Evolutionary conservation across 2,329 filamentous ascomycete genomes (phyloP).

Genomic region (Escovopsis sp.): DNA sequence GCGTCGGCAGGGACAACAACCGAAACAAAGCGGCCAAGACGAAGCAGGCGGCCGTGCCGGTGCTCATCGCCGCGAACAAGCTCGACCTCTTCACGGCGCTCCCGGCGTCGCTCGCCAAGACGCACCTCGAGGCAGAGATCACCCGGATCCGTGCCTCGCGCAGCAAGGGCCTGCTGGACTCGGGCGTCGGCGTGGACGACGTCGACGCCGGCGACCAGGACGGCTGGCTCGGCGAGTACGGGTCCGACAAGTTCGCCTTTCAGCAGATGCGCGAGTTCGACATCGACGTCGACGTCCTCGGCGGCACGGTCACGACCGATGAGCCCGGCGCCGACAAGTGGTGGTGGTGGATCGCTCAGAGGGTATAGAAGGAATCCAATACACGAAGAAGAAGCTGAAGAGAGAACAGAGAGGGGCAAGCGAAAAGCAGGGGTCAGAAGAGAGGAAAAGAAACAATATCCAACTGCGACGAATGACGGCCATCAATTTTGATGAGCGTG

Average conservation of each 20-base stretch:
- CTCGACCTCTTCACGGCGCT: constrained; percentile 87
- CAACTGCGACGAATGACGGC: constrained; percentile 6
- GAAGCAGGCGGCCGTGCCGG: constrained; percentile 37
- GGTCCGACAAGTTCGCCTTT: constrained; percentile 65
- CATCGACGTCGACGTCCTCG: constrained; percentile 59
- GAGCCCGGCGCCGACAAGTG: constrained; percentile 63
- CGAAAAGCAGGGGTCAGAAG: neutral
- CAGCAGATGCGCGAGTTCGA: constrained; percentile 70
- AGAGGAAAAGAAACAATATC: too few relatives aligned
- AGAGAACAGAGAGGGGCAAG: neutral
- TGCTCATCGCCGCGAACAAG: constrained; percentile 89
- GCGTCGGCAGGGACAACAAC: too few relatives aligned
- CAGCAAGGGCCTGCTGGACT: constrained; percentile 70
- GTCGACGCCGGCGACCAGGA: constrained; percentile 55
- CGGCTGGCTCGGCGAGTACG: constrained; percentile 70
- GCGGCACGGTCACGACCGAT: constrained; percentile 54
- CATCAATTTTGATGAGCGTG: too few relatives aligned
- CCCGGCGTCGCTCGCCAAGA: constrained; percentile 60
- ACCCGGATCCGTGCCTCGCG: constrained; percentile 60
- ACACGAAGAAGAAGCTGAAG: neutral
- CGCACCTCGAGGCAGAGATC: constrained; percentile 65
- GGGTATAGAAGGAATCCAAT: constrained; percentile 32
- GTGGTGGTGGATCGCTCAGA: constrained; percentile 80
- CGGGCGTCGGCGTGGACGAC: constrained; percentile 54
- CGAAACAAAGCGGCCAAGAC: too few relatives aligned